A percentile compares a stretch with the other conserved stretches of the same genome.
Conservation (phyloP, 345 rosid genomes). For the Populus simonii region DNA sequence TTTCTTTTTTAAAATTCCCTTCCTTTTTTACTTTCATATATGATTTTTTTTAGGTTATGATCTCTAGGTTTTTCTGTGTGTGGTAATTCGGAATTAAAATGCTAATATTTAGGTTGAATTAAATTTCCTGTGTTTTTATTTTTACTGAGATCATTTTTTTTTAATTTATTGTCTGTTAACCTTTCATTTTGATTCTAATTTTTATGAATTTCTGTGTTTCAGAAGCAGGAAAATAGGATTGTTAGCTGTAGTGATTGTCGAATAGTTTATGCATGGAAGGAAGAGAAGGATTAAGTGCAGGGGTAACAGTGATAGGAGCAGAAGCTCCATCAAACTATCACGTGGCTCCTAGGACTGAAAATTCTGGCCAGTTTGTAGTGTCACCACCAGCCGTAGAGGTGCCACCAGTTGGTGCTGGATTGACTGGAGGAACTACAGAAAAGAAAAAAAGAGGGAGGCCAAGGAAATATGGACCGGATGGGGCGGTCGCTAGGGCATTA, state of each 20-base stretch:
- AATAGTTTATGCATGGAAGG: slow-evolving; percentile 46
- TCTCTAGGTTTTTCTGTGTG: neutral
- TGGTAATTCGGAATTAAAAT: neutral
- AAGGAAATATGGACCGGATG: slow-evolving; percentile 77
- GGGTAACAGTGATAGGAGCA: slow-evolving; percentile 71
- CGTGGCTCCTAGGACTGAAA: slow-evolving; percentile 59
- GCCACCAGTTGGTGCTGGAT: slow-evolving; percentile 39
- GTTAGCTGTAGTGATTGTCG: slow-evolving; percentile 1
- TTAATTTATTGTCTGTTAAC: neutral
- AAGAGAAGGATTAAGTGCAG: slow-evolving; percentile 53
- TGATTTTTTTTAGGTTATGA: neutral
- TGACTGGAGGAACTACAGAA: slow-evolving; percentile 34
- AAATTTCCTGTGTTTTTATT: neutral
- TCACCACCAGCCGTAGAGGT: slow-evolving; percentile 37
- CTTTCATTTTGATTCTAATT: neutral
- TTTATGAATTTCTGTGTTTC: slow-evolving; percentile 13
- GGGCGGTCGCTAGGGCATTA: slow-evolving; percentile 40
- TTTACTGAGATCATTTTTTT: neutral
- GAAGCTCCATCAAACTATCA: slow-evolving; percentile 74
- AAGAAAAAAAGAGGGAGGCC: slow-evolving; percentile 91
- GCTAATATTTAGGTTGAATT: neutral
- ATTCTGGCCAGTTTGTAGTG: slow-evolving; percentile 38
- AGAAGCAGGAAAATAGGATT: slow-evolving; percentile 23
- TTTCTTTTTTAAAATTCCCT: neutral
- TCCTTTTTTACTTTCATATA: neutral